Conservation (phyloP, 2,329 filamentous ascomycete species). For the Huntiella abstrusa region DNA sequence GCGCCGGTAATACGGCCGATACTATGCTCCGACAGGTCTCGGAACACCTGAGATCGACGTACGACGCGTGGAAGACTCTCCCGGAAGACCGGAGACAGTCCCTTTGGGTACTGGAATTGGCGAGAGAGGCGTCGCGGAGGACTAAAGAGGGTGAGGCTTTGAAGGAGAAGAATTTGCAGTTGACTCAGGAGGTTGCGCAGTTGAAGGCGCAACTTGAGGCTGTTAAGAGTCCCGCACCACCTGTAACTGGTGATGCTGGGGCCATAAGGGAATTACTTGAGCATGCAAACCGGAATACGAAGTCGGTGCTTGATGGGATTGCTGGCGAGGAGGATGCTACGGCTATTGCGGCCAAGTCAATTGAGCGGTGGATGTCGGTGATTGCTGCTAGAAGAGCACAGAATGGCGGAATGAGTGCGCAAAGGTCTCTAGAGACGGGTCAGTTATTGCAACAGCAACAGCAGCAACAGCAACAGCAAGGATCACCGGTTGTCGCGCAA, state of each 20-base stretch:
- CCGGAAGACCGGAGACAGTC: slow-evolving; percentile 35
- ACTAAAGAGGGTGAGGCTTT: slow-evolving; percentile 35
- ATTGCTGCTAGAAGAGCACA: slow-evolving; percentile 31
- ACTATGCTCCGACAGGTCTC: slow-evolving; percentile 49
- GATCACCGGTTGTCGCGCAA: slow-evolving; percentile 12
- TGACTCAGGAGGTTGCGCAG: slow-evolving; percentile 37
- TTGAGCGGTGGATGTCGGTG: slow-evolving; percentile 43
- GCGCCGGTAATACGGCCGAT: slow-evolving; percentile 32
- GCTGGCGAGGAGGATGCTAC: slow-evolving; percentile 32
- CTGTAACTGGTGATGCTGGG: slow-evolving; percentile 31
- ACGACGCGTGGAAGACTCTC: slow-evolving; percentile 54
- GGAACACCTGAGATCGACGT: slow-evolving; percentile 61
- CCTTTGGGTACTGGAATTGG: slow-evolving; percentile 43
- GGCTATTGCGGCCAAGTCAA: slow-evolving; percentile 32
- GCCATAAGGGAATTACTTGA: slow-evolving; percentile 29
- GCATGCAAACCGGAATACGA: slow-evolving; percentile 20
- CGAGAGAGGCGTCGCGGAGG: slow-evolving; percentile 37
- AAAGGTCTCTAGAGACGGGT: slow-evolving; percentile 27
- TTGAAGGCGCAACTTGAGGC: slow-evolving; percentile 37
- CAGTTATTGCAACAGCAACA: slow-evolving; percentile 13
- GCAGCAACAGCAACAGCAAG: slow-evolving; percentile 12
- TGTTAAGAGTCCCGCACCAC: slow-evolving; percentile 14
- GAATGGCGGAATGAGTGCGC: slow-evolving; percentile 28
- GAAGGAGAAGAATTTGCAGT: slow-evolving; percentile 28
- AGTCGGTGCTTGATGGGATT: slow-evolving; percentile 10